Base-by-base conservation (phyloP, 257 asterid species). In the Primulina huaijiensis region DNA sequence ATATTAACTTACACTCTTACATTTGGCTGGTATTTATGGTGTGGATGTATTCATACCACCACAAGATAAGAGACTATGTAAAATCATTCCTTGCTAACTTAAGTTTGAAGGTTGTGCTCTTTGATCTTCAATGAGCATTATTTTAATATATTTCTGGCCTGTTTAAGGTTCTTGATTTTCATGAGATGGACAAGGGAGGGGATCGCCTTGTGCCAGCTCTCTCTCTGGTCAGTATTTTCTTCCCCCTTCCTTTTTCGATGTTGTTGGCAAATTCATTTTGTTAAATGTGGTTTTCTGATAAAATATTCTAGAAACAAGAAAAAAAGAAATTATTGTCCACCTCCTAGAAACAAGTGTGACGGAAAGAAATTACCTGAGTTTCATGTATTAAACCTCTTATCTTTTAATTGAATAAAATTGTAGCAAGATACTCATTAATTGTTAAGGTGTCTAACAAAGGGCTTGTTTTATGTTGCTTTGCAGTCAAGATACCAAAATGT, bases 171-270 rank as follows among this genome's bases (percentile, higher is more conserved):
- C 89, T 93, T 84, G 97, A 90, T 82, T 85, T 90, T 81, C 99
- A 78, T 66, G 97, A 90, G 88, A 87, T 72, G 92, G 81, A 63
- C 61, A 79, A 84, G 77, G 90, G 95, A 40, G 97, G 99, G 67
- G 80, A 87, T 79, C 90, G 96, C 53, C 99, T 93, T 50, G 79
- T 86, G 35, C 84, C 89, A 43, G 97, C 97, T 70, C 95, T 93
- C 77, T 89, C 95, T 62, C 81, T 90, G 88, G 99, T 93, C 38
- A 61, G 84, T 65, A 53, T 40, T 78, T 31, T 64, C 58, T 50
- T 29, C 21, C 34, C 9, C 35, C 62, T 6, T 35, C 5, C 38
- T 1, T 19, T 43, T 46, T 60, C 60, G 19, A 21, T 27, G 69
- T 33, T 60, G 8, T 27, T 65, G 72, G 31, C 25, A 2, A 19